Percentiles rank a stretch among this genome's conserved stretches.
These are phyloP conservation scores for Suillus alpinus DNA, from an alignment of 768 basidiomycete genomes.

Conservation along the genomic window DNA sequence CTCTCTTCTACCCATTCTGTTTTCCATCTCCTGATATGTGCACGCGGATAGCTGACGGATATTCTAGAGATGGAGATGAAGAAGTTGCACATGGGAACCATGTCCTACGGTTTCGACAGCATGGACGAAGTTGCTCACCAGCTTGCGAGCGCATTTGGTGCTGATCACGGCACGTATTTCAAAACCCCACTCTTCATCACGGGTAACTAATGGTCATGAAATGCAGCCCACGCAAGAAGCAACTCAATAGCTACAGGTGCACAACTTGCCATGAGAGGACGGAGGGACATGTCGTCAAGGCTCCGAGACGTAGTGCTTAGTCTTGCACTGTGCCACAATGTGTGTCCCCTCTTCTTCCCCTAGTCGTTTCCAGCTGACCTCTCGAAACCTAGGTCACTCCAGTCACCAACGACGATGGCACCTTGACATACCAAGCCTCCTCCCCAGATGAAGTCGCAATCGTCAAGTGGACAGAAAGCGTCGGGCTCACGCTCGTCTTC, in stretches of 20 bases:
- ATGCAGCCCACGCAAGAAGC: slow-evolving; percentile 42
- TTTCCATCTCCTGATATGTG: not conserved
- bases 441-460: slow-evolving; percentile 99
- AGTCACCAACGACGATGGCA: slow-evolving; percentile 90
- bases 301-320: slow-evolving; percentile 91
- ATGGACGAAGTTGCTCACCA: slow-evolving; percentile 99
- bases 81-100: slow-evolving; percentile 98
- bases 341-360: slow-evolving; percentile 33
- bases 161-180: slow-evolving; percentile 46
- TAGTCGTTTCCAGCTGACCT: not conserved
- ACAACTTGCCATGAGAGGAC: slow-evolving; percentile 80
- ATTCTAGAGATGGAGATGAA: slow-evolving; percentile 96
- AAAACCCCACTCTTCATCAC: not conserved
- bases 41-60: not conserved
- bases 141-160: slow-evolving; percentile 80
- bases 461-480: slow-evolving; percentile 94
- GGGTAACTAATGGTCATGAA: not conserved
- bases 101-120: slow-evolving; percentile 95
- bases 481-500: slow-evolving; percentile 84
- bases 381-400: slow-evolving; percentile 78
- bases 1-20: not conserved
- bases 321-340: slow-evolving; percentile 95
- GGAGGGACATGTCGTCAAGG: slow-evolving; percentile 92
- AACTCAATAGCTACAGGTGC: slow-evolving; percentile 71
- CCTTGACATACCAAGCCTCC: slow-evolving; percentile 95